A percentile compares a stretch with the other conserved stretches of the same genome.
Evolutionary conservation across 345 rosid genomes (phyloP).

Genomic region (Corymbia maculata): DNA sequence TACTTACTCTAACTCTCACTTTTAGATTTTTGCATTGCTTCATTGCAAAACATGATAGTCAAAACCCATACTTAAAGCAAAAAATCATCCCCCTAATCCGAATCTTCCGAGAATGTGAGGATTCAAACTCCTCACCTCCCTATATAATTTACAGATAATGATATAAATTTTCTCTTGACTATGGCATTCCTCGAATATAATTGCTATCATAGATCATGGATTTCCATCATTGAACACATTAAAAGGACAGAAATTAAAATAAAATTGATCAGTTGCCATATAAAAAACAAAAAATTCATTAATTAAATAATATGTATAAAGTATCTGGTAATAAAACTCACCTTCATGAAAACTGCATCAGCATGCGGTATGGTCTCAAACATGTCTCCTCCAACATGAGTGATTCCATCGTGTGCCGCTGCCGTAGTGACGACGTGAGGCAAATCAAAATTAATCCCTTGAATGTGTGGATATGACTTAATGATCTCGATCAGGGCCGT

Average conservation of each 20-base stretch:
- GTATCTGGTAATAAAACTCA: neutral
- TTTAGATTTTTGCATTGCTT: too few species aligned
- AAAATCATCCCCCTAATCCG: too few species aligned
- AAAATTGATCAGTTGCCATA: neutral
- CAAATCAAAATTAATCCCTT: constrained; percentile 10
- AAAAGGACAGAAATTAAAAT: neutral
- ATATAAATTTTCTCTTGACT: neutral
- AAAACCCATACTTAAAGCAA: too few species aligned
- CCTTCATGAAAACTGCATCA: constrained; percentile 10
- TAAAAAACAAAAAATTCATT: neutral
- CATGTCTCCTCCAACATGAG: constrained; percentile 13
- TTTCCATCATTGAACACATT: neutral
- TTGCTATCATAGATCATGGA: neutral
- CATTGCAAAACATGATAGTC: too few species aligned
- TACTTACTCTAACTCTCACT: too few species aligned
- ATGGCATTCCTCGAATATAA: neutral
- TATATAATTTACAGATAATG: neutral
- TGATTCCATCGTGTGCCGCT: neutral
- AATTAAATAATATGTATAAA: neutral
- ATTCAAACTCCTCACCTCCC: neutral
- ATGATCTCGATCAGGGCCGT: neutral
- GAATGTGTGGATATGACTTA: neutral
- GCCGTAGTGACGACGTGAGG: constrained; percentile 9
- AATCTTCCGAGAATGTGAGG: too few species aligned
- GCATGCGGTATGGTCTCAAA: constrained; percentile 7